Conservation (phyloP, 2,329 filamentous ascomycete genomes). For the Aurifilum marmelostoma region DNA sequence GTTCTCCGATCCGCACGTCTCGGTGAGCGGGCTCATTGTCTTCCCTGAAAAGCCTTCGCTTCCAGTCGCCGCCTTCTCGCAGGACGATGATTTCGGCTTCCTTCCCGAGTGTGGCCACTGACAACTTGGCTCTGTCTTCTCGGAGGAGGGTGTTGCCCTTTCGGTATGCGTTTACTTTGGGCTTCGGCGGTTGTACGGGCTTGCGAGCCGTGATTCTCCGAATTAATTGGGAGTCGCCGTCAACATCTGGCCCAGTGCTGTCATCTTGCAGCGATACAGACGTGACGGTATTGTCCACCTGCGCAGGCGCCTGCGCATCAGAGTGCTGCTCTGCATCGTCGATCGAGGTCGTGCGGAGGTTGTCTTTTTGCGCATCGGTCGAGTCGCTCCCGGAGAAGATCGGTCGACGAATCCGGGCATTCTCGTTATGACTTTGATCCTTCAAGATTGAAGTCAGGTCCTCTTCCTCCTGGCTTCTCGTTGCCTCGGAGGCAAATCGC, state of each 20-base stretch:
- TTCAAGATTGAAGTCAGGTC: conserved; percentile 4
- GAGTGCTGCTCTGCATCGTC: conserved; percentile 1
- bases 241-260: background rate
- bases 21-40: background rate
- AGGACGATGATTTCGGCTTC: conserved; percentile 53
- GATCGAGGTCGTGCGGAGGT: background rate
- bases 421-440: background rate
- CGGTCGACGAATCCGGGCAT: background rate
- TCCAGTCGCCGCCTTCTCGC: conserved; percentile 38
- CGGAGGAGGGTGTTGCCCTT: conserved; percentile 25
- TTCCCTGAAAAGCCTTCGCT: conserved; percentile 11
- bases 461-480: conserved; percentile 11
- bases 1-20: conserved; percentile 15
- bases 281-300: background rate
- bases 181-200: background rate
- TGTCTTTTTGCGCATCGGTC: background rate
- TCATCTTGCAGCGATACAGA: background rate
- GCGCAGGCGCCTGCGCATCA: background rate
- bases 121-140: conserved; percentile 32
- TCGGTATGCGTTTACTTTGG: conserved; percentile 20
- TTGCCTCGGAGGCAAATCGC: conserved; percentile 25
- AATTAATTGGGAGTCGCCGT: background rate
- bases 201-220: background rate
- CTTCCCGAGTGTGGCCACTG: conserved; percentile 42
- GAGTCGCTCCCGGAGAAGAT: background rate